Evolutionary conservation across 2,329 filamentous ascomycete genomes (phyloP), one percentile per base, ranked within the genome.

Genomic region (Pseudocercospora eumusae): DNA sequence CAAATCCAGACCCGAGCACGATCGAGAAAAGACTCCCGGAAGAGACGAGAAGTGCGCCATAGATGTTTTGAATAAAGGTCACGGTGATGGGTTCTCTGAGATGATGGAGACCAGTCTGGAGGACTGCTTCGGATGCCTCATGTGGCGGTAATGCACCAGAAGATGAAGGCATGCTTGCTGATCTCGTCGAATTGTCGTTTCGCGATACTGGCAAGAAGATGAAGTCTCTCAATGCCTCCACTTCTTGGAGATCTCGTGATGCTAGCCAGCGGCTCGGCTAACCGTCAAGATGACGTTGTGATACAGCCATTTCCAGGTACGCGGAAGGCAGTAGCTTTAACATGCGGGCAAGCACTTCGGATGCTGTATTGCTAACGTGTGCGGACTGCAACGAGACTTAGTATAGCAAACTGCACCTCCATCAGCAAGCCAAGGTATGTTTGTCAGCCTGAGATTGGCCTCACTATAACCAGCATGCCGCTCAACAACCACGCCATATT

Each of bases 31-130:
- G 58, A 7, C 68, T 68, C 18, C 64, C 70, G 1, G 69, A 59
- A 13, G 68, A 71, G 8, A 72, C 57, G n/a, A 70, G 59, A 0
- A 71, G 44, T 10, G 66, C 70, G n/a, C 70, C 70, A 28, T 70
- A 70, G 63, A 72, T 49, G 55, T 71, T 72, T 36, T 72, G 69
- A 20, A 69, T 59, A 47, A 72, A 67, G 40, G 62, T 64, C 10
- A 68, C 63, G 18, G 63, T 53, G 10, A 63, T 23, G 13, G 64
- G 56, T 40, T 72, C 68, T n/a, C 54, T 44, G 23, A 72, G 67
- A 53, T 72, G 70, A 31, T 69, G 60, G 4, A 68, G 25, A 47
- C 70, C 70, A 2, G 58, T 67, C 33, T 68, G 59, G 4, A 70
- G 59, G 20, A 67, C 63, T 31, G 66, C 54, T 42, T 68, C 50